phyloP scores from a whole-genome alignment of 495 filamentous ascomycete species.

The Penicillium macrosclerotiorum region DNA sequence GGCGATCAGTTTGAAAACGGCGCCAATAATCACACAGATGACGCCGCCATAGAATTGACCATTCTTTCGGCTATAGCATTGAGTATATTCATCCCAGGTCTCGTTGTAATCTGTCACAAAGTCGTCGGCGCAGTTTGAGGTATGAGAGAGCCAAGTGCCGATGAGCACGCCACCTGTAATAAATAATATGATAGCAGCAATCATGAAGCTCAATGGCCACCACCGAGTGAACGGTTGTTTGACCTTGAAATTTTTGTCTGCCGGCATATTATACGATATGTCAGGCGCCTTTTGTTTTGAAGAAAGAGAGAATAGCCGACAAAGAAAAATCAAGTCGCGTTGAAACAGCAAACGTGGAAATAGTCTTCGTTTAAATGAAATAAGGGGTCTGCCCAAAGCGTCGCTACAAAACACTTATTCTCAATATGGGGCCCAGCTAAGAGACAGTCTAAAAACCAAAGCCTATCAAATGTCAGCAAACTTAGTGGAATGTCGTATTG shows the following conservation, averaged over 20 bases:
- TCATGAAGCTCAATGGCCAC: background rate
- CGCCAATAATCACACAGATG: background rate
- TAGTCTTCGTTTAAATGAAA: too few relatives aligned
- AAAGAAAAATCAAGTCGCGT: too few relatives aligned
- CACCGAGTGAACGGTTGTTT: background rate
- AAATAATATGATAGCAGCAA: background rate
- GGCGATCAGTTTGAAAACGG: background rate
- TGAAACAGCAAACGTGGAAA: too few relatives aligned
- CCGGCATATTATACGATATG: background rate
- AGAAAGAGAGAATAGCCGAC: too few relatives aligned
- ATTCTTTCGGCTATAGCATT: background rate
- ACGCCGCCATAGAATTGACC: background rate
- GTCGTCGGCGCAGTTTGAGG: background rate
- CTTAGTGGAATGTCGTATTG: too few relatives aligned
- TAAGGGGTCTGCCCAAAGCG: too few relatives aligned
- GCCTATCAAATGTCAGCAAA: too few relatives aligned
- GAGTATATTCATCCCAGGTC: background rate
- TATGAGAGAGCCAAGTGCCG: background rate
- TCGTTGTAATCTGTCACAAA: background rate
- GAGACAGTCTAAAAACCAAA: too few relatives aligned
- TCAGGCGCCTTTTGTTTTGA: background rate
- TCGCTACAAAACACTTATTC: too few relatives aligned
- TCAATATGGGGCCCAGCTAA: too few relatives aligned
- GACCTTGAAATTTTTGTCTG: background rate
- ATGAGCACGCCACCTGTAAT: background rate